Conservation (phyloP, 495 filamentous ascomycete species). For the Neurospora sp. region DNA sequence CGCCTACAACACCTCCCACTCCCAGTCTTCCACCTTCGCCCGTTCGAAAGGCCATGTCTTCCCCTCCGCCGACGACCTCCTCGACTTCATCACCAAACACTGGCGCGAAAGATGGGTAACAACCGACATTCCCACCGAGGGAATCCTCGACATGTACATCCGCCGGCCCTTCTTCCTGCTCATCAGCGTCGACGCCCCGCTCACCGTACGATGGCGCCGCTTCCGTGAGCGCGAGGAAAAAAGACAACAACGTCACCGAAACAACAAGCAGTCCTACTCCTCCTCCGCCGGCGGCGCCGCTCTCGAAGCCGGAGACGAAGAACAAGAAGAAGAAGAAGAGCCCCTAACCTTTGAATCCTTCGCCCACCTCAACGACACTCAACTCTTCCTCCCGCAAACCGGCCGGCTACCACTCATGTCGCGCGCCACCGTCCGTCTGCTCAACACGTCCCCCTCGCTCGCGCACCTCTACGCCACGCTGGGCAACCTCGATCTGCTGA, state of each 20-base stretch:
- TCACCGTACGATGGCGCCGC: slow-evolving; percentile 71
- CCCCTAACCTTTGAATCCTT: slow-evolving; percentile 65
- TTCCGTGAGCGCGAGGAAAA: slow-evolving; percentile 29
- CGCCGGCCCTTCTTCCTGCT: slow-evolving; percentile 87
- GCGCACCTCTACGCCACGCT: slow-evolving; percentile 59
- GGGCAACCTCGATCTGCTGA: slow-evolving; percentile 57
- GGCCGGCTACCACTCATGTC: slow-evolving; percentile 66
- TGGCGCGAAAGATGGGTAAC: slow-evolving; percentile 81
- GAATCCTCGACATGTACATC: slow-evolving; percentile 58
- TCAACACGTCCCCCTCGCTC: slow-evolving; percentile 71
- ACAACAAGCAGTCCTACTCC: slow-evolving; percentile 57
- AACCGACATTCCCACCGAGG: slow-evolving; percentile 62
- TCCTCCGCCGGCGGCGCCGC: slow-evolving; percentile 58
- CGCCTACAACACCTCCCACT: not conserved
- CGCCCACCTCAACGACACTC: slow-evolving; percentile 60
- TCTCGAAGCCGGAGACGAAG: slow-evolving; percentile 23
- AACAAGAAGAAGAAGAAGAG: slow-evolving; percentile 1
- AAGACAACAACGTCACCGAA: slow-evolving; percentile 37
- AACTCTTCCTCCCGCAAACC: slow-evolving; percentile 57
- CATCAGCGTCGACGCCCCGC: slow-evolving; percentile 82
- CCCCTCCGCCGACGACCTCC: slow-evolving; percentile 46
- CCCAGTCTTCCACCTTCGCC: slow-evolving; percentile 7
- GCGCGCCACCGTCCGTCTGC: slow-evolving; percentile 68
- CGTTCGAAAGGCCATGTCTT: slow-evolving; percentile 37
- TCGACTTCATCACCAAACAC: slow-evolving; percentile 75